Evolutionary conservation across 2,329 filamentous ascomycete genomes (phyloP).

Genomic region (Botryotinia globosa): DNA sequence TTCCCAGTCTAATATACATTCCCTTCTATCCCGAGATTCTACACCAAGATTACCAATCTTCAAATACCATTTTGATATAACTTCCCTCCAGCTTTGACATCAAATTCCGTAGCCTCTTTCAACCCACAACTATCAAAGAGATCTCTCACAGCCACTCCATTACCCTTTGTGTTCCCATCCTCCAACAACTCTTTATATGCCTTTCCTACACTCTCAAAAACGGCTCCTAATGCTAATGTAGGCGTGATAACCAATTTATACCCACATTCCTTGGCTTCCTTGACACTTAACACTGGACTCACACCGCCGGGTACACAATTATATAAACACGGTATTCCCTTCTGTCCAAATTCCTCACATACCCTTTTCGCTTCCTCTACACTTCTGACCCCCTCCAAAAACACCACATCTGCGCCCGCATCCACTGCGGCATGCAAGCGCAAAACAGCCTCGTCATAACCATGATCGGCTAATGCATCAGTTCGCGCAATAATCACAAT

Average conservation of each 20-base stretch:
- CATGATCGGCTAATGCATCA: slow-evolving; percentile 55
- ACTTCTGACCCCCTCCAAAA: slow-evolving; percentile 57
- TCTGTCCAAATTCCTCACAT: slow-evolving; percentile 31
- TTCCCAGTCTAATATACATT: no score
- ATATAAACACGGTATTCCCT: slow-evolving; percentile 50
- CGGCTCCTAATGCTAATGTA: neutral
- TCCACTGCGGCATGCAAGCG: slow-evolving; percentile 51
- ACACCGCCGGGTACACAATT: slow-evolving; percentile 58
- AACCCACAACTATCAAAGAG: slow-evolving; percentile 13
- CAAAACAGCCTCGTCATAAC: slow-evolving; percentile 54
- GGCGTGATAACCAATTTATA: slow-evolving; percentile 59
- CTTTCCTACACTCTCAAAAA: neutral
- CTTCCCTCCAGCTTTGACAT: neutral
- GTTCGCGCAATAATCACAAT: slow-evolving; percentile 61
- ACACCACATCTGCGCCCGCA: slow-evolving; percentile 57
- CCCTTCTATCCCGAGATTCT: neutral
- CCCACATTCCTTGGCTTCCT: slow-evolving; percentile 53
- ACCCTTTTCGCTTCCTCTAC: slow-evolving; percentile 46
- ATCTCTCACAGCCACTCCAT: neutral
- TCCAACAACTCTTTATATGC: neutral
- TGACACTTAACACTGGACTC: slow-evolving; percentile 50
- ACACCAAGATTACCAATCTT: neutral
- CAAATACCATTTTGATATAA: neutral
- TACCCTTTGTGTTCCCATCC: neutral
- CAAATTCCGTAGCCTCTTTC: slow-evolving; percentile 1